phyloP scores from a whole-genome alignment of 1,284 basidiomycete genomes.

The Ganoderma meredithae region DNA sequence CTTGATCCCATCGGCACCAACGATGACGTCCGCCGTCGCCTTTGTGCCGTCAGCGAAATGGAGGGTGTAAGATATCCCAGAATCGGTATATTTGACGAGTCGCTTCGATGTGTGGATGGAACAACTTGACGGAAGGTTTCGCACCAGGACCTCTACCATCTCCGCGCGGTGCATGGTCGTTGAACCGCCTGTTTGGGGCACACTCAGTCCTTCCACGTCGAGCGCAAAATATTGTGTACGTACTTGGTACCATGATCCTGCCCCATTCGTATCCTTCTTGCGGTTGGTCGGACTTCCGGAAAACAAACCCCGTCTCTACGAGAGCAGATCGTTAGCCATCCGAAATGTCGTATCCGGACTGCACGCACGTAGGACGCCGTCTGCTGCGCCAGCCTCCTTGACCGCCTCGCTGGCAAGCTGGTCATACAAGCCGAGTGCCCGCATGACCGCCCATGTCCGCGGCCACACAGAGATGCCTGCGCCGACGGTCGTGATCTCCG shows the following conservation, averaged over 20 bases:
- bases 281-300: constrained; percentile 31
- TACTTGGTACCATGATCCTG: constrained; percentile 28
- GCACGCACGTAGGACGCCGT: constrained; percentile 14
- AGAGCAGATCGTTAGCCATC: too few relatives aligned
- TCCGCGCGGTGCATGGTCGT: constrained; percentile 44
- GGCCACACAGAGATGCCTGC: constrained; percentile 49
- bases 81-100: constrained; percentile 37
- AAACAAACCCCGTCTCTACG: constrained; percentile 31
- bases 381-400: constrained; percentile 19
- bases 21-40: constrained; percentile 31
- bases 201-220: neutral
- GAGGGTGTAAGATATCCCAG: constrained; percentile 16
- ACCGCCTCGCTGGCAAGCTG: constrained; percentile 39
- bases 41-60: constrained; percentile 33
- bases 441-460: constrained; percentile 47
- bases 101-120: constrained; percentile 45
- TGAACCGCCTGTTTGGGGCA: constrained; percentile 40
- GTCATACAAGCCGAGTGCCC: constrained; percentile 44
- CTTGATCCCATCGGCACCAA: constrained; percentile 35
- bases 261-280: constrained; percentile 29
- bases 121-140: constrained; percentile 41
- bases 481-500: constrained; percentile 46
- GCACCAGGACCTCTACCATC: constrained; percentile 43
- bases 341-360: neutral
- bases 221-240: neutral